These are phyloP conservation scores for Aspergillus sclerotiicarbonarius DNA, from an alignment of 495 filamentous ascomycete species.

Conservation along the genomic window DNA sequence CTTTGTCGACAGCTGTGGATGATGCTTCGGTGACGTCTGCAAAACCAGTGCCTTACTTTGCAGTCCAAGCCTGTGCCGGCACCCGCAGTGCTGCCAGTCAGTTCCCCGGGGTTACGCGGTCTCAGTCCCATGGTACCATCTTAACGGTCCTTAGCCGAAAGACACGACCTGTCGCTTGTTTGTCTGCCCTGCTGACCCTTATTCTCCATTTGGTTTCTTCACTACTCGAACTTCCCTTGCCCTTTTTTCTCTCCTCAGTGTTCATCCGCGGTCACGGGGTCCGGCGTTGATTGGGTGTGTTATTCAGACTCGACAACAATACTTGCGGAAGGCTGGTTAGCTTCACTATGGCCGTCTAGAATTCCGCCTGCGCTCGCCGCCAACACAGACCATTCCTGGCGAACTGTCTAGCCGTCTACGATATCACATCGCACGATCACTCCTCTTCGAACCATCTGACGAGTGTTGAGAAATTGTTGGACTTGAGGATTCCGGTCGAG, in stretches of 20 bases:
- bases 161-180: constrained; percentile 4
- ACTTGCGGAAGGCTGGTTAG: constrained; percentile 8
- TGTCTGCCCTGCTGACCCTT: constrained; percentile 18
- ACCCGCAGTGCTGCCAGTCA: background rate
- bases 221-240: background rate
- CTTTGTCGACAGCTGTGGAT: constrained; percentile 3
- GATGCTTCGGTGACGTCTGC: constrained; percentile 18
- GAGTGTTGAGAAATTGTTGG: background rate
- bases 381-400: constrained; percentile 2
- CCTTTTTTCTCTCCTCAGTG: too few relatives aligned
- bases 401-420: background rate
- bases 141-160: constrained; percentile 18
- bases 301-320: constrained; percentile 3
- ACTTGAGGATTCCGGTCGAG: background rate
- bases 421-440: background rate
- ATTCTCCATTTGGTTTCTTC: constrained; percentile 4
- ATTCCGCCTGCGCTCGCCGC: constrained; percentile 14
- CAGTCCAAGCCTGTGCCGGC: constrained; percentile 1
- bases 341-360: constrained; percentile 21
- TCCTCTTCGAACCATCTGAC: background rate
- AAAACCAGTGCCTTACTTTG: constrained; percentile 1
- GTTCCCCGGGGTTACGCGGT: constrained; percentile 21
- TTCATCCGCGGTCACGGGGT: constrained; percentile 10
- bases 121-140: constrained; percentile 25
- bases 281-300: constrained; percentile 7